Conservation (phyloP, 1,139 yeast genomes). For the Zygosaccharomyces sapae region DNA sequence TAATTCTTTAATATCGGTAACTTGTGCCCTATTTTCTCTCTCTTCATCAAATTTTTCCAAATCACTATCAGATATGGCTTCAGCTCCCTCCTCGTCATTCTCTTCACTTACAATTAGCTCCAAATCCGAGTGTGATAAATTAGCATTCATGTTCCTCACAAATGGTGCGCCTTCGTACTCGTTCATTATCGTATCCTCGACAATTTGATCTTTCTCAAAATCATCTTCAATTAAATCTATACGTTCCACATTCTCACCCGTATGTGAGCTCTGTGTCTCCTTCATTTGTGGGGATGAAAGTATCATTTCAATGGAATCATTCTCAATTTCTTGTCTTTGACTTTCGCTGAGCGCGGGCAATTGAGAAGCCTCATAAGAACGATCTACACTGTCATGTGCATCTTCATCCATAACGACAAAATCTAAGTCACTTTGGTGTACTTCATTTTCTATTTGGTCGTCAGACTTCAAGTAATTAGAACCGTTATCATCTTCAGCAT, state of each 20-base stretch:
- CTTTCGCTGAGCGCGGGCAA: constrained; percentile 7
- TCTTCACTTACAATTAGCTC: constrained; percentile 22
- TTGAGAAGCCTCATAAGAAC: constrained; percentile 13
- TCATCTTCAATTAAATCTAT: constrained; percentile 25
- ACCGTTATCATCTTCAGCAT: constrained; percentile 34
- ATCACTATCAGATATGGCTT: constrained; percentile 30
- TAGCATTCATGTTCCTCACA: constrained; percentile 5
- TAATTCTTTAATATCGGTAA: constrained; percentile 24
- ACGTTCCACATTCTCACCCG: constrained; percentile 15
- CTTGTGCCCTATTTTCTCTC: constrained; percentile 31
- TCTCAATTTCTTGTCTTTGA: constrained; percentile 7
- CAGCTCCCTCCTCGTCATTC: constrained; percentile 15
- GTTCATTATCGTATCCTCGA: constrained; percentile 7
- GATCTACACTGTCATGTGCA: constrained; percentile 15
- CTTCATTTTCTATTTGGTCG: constrained; percentile 27
- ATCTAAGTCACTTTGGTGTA: constrained; percentile 32
- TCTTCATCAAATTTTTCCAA: constrained; percentile 36
- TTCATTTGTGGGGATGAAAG: constrained; percentile 13
- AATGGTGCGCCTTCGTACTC: constrained; percentile 3
- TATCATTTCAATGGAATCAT: constrained; percentile 15
- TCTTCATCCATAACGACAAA: constrained; percentile 31
- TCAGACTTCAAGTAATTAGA: constrained; percentile 31
- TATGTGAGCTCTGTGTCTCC: neutral
- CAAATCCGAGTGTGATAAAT: constrained; percentile 23
- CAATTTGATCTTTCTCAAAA: constrained; percentile 7